Conservation (phyloP, 805 yeast species). For the Starmerella sirachaensis region DNA sequence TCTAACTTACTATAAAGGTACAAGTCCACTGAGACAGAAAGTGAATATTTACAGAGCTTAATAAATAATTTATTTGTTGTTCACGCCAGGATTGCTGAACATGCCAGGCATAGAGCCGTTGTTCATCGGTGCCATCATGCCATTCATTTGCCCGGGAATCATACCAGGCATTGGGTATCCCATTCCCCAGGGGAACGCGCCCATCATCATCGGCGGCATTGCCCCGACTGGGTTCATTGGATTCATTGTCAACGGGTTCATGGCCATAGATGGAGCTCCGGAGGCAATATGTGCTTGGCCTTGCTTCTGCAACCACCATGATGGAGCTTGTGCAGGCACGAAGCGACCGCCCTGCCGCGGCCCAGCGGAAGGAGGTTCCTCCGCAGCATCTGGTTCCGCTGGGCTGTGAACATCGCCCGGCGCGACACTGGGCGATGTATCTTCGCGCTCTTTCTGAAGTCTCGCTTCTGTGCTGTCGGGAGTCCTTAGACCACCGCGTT, state of each 20-base stretch:
- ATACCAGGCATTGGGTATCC: slow-evolving; percentile 9
- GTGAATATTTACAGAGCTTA: not conserved
- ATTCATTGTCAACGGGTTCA: slow-evolving; percentile 2
- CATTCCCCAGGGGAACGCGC: slow-evolving; percentile 8
- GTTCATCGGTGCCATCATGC: slow-evolving; percentile 7
- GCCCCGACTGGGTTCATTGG: slow-evolving; percentile 8
- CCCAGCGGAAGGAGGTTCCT: slow-evolving; percentile 9
- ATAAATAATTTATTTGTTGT: not conserved
- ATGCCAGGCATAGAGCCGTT: no score
- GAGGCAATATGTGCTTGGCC: not conserved
- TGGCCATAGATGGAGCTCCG: no score
- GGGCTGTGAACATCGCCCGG: no score
- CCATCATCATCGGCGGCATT: slow-evolving; percentile 7
- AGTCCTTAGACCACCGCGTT: slow-evolving; percentile 25
- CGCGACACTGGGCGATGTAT: no score
- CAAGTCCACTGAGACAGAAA: not conserved
- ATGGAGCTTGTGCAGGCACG: slow-evolving; percentile 8
- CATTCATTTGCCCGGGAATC: slow-evolving; percentile 10
- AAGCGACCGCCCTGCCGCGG: slow-evolving; percentile 11
- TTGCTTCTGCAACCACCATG: slow-evolving; percentile 11
- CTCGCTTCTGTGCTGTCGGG: slow-evolving; percentile 24
- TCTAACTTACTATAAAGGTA: not conserved
- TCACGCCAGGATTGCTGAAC: not conserved
- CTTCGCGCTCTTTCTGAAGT: slow-evolving; percentile 23
- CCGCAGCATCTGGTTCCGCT: no score